These are phyloP conservation scores for Acmispon strigosus DNA, from an alignment of 306 rosid genomes.

Conservation along the genomic window DNA sequence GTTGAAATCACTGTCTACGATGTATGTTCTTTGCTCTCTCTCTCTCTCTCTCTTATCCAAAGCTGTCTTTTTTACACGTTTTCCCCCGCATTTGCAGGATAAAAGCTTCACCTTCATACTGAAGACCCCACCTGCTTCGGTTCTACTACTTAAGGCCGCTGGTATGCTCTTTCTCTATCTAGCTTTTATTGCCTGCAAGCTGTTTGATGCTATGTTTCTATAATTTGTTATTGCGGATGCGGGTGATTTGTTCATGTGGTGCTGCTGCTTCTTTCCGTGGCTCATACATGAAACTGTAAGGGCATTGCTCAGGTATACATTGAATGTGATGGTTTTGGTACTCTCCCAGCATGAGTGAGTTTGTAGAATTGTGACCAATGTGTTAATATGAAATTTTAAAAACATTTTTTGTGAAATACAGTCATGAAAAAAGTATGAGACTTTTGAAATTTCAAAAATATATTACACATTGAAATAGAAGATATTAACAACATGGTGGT, in stretches of 20 bases:
- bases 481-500: too few relatives aligned
- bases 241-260: neutral
- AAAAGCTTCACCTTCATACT: slow-evolving; percentile 89
- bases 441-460: too few relatives aligned
- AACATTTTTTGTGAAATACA: too few relatives aligned
- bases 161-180: slow-evolving; percentile 36
- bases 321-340: too few relatives aligned
- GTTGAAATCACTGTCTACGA: slow-evolving; percentile 96
- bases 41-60: too few relatives aligned
- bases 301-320: too few relatives aligned
- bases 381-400: too few relatives aligned
- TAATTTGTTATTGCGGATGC: neutral
- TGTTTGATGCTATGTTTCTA: slow-evolving; percentile 27
- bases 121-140: slow-evolving; percentile 98
- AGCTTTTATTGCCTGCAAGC: neutral
- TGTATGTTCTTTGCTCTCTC: slow-evolving; percentile 34
- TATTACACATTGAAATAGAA: too few relatives aligned
- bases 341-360: too few relatives aligned
- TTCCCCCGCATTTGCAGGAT: slow-evolving; percentile 38
- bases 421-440: too few relatives aligned
- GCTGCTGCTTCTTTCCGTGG: neutral
- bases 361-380: too few relatives aligned
- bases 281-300: too few relatives aligned
- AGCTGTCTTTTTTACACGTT: neutral
- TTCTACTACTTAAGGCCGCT: slow-evolving; percentile 94